Evolutionary conservation across 148 eudicot species (phyloP).

Genomic region (Euryodendron excelsum): DNA sequence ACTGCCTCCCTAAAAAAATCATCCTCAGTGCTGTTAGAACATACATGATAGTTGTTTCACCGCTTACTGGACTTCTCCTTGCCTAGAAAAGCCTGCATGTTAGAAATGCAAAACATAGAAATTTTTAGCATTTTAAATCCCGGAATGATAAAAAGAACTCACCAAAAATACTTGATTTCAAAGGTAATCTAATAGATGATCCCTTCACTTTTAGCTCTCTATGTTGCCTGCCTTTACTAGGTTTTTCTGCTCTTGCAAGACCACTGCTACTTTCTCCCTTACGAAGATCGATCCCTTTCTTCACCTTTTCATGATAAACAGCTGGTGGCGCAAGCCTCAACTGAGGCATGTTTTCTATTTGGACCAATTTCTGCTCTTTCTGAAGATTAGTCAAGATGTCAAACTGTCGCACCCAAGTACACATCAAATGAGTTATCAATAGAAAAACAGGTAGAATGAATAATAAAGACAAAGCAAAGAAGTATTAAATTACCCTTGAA

Average conservation of each 20-base stretch:
- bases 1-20: background rate
- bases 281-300: slow-evolving; percentile 46
- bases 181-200: slow-evolving; percentile 61
- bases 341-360: slow-evolving; percentile 63
- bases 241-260: slow-evolving; percentile 36
- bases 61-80: slow-evolving; percentile 61
- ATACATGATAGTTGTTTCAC: slow-evolving; percentile 21
- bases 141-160: slow-evolving; percentile 19
- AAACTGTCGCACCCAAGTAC: slow-evolving; percentile 54
- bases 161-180: slow-evolving; percentile 83
- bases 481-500: slow-evolving; percentile 56
- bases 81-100: slow-evolving; percentile 41
- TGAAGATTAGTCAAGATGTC: slow-evolving; percentile 75
- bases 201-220: slow-evolving; percentile 64
- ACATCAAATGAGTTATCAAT: slow-evolving; percentile 4
- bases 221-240: slow-evolving; percentile 51
- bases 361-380: slow-evolving; percentile 52
- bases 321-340: slow-evolving; percentile 97
- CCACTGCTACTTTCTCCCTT: slow-evolving; percentile 41
- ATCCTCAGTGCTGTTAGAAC: background rate
- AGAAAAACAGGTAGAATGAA: background rate
- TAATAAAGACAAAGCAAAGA: background rate
- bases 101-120: slow-evolving; percentile 2
- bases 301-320: slow-evolving; percentile 89
- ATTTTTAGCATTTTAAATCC: background rate